Evolutionary conservation across 1,284 basidiomycete species (phyloP).

Genomic region (Lentinula novae-zelandiae): DNA sequence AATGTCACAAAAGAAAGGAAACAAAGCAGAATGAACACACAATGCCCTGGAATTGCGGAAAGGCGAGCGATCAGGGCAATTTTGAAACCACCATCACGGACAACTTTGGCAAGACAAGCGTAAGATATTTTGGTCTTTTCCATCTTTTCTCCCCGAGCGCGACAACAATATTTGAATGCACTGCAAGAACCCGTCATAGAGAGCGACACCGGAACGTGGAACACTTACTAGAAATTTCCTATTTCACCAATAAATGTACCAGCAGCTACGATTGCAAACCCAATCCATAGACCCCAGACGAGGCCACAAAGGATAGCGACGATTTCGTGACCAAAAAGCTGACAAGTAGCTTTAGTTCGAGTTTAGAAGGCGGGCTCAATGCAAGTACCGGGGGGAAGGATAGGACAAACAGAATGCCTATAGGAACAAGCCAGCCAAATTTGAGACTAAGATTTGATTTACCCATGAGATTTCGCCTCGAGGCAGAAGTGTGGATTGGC

Average conservation of each 20-base stretch:
- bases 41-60: slow-evolving; percentile 62
- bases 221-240: slow-evolving; percentile 46
- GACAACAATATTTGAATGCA: slow-evolving; percentile 44
- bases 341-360: neutral
- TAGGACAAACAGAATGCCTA: slow-evolving; percentile 13
- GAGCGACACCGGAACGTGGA: neutral
- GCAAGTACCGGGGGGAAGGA: slow-evolving; percentile 13
- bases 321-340: slow-evolving; percentile 54
- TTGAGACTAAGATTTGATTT: neutral
- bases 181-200: slow-evolving; percentile 17
- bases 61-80: slow-evolving; percentile 56
- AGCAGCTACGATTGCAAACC: slow-evolving; percentile 22
- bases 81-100: slow-evolving; percentile 66
- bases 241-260: slow-evolving; percentile 48
- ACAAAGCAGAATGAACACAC: slow-evolving; percentile 27
- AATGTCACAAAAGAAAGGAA: neutral
- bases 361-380: neutral
- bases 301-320: slow-evolving; percentile 28
- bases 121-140: slow-evolving; percentile 56
- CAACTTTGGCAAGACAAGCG: slow-evolving; percentile 45
- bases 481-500: neutral
- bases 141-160: slow-evolving; percentile 47
- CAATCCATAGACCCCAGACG: slow-evolving; percentile 14
- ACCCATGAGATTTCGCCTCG: neutral
- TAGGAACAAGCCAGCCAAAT: slow-evolving; percentile 15